Base-by-base conservation (phyloP, 1,284 basidiomycete species). In the Coniferiporia weirii region DNA sequence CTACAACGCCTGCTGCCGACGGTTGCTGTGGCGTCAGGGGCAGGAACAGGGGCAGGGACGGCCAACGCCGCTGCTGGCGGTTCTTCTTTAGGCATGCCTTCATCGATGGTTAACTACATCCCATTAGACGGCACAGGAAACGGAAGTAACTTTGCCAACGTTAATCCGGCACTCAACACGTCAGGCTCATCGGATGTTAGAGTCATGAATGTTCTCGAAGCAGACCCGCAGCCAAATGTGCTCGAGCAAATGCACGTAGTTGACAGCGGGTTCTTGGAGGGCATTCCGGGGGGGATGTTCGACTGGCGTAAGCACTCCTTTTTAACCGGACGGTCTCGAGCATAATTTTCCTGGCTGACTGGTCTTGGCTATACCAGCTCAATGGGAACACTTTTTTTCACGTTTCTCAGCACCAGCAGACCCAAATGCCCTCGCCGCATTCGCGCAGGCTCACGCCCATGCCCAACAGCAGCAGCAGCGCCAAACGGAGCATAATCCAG, bases 281-380 rank as follows among this genome's bases (percentile, higher is more conserved):
- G 87, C 0, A 81, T 94, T 51, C 92, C 92, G 13, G 85, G 84
- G n/a, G 81, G 82, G 22, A 91, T 91, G 81, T 93, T 93, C 73
- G 89, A 94, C 71, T 95, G 89, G 89, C 81, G 88, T 89, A 64
- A 68, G 84, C 79, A 19, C 46, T 60, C 56, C 57, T 7, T 52
- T 60, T 55, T 56, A 20, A 44, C 63, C 13, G 20, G 35, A 15
- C 20, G 50, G 9, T 9, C 10, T 32, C 48, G 40, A 27, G 22
- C 52, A 17, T n/a, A 34, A 27, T 46, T 12, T 53, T 17, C 7
- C 40, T 15, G 27, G 20, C 8, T 59, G 38, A 52, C 52, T 64
- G 54, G 45, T 43, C 50, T n/a, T 36, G 46, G 51, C 47, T 53
- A 55, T 32, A 59, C 57, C 50, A 90, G 87, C 82, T 45, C 87